phyloP scores from a whole-genome alignment of 148 eudicot genomes.

The Persicaria tinctoria region DNA sequence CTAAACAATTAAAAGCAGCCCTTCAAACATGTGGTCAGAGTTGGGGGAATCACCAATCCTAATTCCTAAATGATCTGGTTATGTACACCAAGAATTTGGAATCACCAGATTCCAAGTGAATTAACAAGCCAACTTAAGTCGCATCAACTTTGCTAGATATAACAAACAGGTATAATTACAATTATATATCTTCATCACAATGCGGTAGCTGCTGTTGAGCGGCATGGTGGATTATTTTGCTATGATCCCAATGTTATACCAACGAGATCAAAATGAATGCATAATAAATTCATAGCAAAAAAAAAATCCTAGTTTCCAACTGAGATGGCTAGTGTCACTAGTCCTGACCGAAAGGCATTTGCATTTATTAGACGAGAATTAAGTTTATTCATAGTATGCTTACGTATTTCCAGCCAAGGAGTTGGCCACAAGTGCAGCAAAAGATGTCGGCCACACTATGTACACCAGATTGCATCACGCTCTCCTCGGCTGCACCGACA shows the following conservation, averaged over 20 bases:
- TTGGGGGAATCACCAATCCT: neutral
- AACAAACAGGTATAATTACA: too few species aligned
- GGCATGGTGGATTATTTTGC: too few species aligned
- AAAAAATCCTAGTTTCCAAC: neutral
- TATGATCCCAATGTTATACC: too few species aligned
- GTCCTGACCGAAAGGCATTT: neutral
- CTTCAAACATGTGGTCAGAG: too few species aligned
- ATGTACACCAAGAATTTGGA: too few species aligned
- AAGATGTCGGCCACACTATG: slow-evolving; percentile 52
- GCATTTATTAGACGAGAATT: neutral
- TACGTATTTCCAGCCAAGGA: slow-evolving; percentile 71
- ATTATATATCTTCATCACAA: neutral
- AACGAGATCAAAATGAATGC: neutral
- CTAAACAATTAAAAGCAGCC: neutral
- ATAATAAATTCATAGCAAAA: neutral
- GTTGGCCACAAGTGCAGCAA: slow-evolving; percentile 56
- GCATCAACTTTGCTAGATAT: too few species aligned
- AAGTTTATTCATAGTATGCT: slow-evolving; percentile 15
- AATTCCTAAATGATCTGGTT: neutral
- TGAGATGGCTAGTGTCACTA: neutral
- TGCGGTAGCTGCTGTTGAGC: too few species aligned
- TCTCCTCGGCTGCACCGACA: slow-evolving; percentile 42
- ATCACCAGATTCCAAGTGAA: too few species aligned
- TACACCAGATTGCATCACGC: slow-evolving; percentile 49
- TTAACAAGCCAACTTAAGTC: too few species aligned